Percentiles rank a stretch among this genome's conserved stretches.
Evolutionary conservation across 345 rosid genomes (phyloP).

Genomic region (Schrenkiella parvula): DNA sequence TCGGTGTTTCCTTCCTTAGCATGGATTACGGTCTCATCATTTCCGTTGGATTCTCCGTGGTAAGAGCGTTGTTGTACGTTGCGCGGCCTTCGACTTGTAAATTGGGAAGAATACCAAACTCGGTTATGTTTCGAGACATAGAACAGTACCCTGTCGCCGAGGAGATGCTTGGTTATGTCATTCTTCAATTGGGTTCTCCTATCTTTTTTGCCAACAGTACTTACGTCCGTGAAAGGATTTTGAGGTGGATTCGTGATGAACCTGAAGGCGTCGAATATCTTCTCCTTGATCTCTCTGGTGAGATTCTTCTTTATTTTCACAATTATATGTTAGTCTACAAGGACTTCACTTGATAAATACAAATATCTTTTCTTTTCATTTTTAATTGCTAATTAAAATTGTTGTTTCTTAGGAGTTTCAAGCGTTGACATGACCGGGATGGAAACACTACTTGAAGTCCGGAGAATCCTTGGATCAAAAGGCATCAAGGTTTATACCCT

Average conservation of each 20-base stretch:
- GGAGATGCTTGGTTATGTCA: slow-evolving; percentile 43
- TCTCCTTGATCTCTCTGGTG: slow-evolving; percentile 74
- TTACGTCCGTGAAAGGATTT: slow-evolving; percentile 69
- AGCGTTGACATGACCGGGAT: slow-evolving; percentile 75
- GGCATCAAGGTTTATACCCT: slow-evolving; percentile 45
- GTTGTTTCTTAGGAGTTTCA: slow-evolving; percentile 50
- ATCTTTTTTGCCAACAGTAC: slow-evolving; percentile 72
- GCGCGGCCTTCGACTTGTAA: slow-evolving; percentile 79
- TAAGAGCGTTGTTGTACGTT: slow-evolving; percentile 61
- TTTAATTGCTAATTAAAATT: not conserved
- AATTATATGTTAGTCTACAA: no score
- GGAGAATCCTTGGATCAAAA: slow-evolving; percentile 41
- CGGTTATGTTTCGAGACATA: slow-evolving; percentile 52
- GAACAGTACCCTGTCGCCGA: slow-evolving; percentile 63
- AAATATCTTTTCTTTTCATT: not conserved
- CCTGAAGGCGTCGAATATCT: slow-evolving; percentile 46
- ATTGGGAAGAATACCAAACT: slow-evolving; percentile 61
- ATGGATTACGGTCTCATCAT: slow-evolving; percentile 82
- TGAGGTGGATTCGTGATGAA: slow-evolving; percentile 60
- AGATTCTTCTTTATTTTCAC: not conserved
- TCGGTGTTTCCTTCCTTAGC: slow-evolving; percentile 73
- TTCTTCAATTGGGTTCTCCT: slow-evolving; percentile 84
- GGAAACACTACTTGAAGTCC: slow-evolving; percentile 55
- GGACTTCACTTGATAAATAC: not conserved
- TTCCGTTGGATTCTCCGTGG: slow-evolving; percentile 65